Base-by-base conservation (phyloP, 2,329 filamentous ascomycete genomes). In the Penicillium digitatum region DNA sequence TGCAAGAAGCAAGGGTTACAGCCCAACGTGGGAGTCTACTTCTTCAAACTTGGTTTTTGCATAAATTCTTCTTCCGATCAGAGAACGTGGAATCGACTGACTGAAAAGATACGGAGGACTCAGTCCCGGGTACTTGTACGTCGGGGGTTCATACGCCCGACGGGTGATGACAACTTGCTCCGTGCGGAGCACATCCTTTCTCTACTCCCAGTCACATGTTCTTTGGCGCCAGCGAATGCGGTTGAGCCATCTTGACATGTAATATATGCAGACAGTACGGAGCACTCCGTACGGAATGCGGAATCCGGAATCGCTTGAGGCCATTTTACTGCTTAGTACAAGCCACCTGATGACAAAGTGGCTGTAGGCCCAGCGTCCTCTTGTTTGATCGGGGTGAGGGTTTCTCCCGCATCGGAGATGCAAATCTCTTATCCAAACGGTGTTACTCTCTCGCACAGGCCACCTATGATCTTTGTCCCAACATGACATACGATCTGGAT, bases 381-480 rank as follows among this genome's bases (percentile, higher is more conserved):
- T 45, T 54, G 20, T 47, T 45, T 20, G 10, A 44, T 54, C 26
- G 26, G 52, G 52, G 11, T 32, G 44, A 54, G 46, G 34, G 50
- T 26, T 40, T 40, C 34, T 35, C 35, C 52, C 42, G 39, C 47
- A 51, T 37, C n/a, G 22, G 34, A 44, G 29, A 29, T 27, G n/a
- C 38, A 55, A 52, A 48, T 44, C 29, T 55, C 52, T 52, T 52
- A 48, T 61, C 24, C 48, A 40, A 62, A 59, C 53, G 52, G 44
- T 54, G 49, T 51, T 39, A 53, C 50, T 26, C 37, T 38, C 11
- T 54, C 48, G 60, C 62, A 63, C 60, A 54, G 62, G 57, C 62
- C 57, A 57, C 50, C 14, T 57, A 18, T 22, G 29, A 22, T 42
- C 35, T 56, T 46, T 52, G 37, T 35, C 20, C 16, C 42, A 35